A percentile compares a stretch with the other conserved stretches of the same genome.
Evolutionary conservation across 106 monocot species (phyloP).

Genomic region (Dendrobium huoshanense): DNA sequence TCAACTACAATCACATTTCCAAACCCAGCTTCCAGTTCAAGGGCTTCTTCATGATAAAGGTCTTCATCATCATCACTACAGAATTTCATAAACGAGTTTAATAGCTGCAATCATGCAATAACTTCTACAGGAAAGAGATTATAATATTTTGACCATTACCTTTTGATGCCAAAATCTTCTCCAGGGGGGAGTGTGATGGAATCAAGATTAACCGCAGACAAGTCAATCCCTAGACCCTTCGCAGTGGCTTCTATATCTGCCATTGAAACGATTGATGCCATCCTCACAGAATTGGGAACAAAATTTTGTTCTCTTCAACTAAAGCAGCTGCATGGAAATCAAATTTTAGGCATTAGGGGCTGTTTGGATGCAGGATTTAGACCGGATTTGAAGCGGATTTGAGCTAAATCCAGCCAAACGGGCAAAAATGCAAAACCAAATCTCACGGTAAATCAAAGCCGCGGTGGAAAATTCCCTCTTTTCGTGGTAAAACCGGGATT

Average conservation of each 20-base stretch:
- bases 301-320: not conserved
- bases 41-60: conserved; percentile 31
- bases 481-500: too few species aligned
- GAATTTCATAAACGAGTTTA: not conserved
- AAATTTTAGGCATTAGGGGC: too few species aligned
- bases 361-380: too few species aligned
- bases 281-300: not conserved
- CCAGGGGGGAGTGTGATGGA: conserved; percentile 16
- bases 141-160: conserved; percentile 7
- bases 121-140: not conserved
- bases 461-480: too few species aligned
- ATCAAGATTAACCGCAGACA: conserved; percentile 14
- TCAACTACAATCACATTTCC: conserved; percentile 70
- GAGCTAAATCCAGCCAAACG: too few species aligned
- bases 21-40: conserved; percentile 61
- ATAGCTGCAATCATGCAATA: not conserved
- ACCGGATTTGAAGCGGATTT: too few species aligned
- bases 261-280: conserved; percentile 7
- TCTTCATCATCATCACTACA: conserved; percentile 65
- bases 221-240: conserved; percentile 12
- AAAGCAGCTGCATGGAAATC: not conserved
- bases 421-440: too few species aligned
- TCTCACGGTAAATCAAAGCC: too few species aligned
- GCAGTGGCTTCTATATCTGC: conserved; percentile 17
- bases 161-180: conserved; percentile 25